Base-by-base conservation (phyloP, 352 stramenopile genomes). In the Phytopythium montanum region DNA sequence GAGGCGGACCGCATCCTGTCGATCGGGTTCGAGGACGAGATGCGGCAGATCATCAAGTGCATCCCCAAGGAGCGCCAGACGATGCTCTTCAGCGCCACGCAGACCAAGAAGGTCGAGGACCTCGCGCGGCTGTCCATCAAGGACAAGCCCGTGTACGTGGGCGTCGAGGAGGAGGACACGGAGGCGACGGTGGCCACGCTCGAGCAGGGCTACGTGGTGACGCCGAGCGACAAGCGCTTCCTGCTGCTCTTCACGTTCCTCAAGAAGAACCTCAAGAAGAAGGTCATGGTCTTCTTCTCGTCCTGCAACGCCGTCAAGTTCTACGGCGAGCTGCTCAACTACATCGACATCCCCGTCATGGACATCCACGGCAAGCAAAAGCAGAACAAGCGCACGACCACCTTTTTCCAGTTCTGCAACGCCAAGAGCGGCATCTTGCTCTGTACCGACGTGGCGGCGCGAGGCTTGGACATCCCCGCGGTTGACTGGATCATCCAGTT, bases 401-500 rank as follows among this genome's bases (percentile, higher is more conserved):
- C 96, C 5, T 99, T 99, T 67, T 99, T 99, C 74, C 89, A 99
- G 81, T 99, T 99, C 73, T 98, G 96, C 74, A 98, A 98, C 60
- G 87, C 92, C 57, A 95, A 98, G 60, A 97, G 68, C 19, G 97
- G 97, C n/a, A 98, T 98, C 21, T 68, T 99, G 55, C 79, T 99
- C 2, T 99, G 96, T 91, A 99, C 97, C 7, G 97, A 99, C 71
- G 97, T 99, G 12, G 97, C 97, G 1, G 97, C 97, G 14, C 88
- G 97, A 71, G 96, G 97, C 62, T 83, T 99, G 21, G 96, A 99
- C 66, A 99, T 99, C 60, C 95, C 94, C 6, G 80, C 89, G 9
- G 97, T 99, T 5, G 96, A 99, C 80, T 99, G 97, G 97, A 99
- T 99, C 73, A 98, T 99, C 69, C 96, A 99, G 78, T 99, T 98